Conservation (phyloP, 2,329 filamentous ascomycete species). For the Paracorniculantispora psalliotae region DNA sequence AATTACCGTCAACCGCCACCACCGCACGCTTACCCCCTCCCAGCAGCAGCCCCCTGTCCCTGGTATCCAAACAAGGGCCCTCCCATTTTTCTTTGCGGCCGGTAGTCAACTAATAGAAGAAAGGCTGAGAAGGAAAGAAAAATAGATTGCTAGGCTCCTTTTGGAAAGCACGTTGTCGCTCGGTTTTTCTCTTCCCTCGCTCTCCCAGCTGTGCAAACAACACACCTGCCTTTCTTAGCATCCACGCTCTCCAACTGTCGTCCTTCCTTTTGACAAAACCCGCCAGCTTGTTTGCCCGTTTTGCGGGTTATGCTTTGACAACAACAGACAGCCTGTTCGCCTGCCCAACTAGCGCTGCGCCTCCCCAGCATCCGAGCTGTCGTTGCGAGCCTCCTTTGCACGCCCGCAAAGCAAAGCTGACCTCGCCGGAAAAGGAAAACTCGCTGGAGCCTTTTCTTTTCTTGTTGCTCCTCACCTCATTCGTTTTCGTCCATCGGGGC, state of each 20-base stretch:
- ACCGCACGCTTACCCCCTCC: background rate
- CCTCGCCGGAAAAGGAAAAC: background rate
- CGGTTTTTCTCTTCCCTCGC: background rate
- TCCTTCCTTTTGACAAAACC: background rate
- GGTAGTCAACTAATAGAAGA: background rate
- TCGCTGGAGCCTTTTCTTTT: background rate
- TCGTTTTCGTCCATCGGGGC: too few relatives aligned
- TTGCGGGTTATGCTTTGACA: background rate
- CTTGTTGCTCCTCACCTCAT: background rate
- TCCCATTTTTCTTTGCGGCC: background rate
- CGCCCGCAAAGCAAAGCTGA: background rate
- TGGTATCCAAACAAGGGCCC: background rate
- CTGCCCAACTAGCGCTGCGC: background rate
- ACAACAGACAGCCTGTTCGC: background rate
- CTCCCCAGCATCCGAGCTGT: background rate
- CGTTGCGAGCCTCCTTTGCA: background rate
- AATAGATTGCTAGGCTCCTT: background rate
- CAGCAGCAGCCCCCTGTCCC: slow-evolving; percentile 1
- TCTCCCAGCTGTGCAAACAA: background rate
- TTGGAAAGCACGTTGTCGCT: background rate
- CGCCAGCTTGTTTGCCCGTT: background rate
- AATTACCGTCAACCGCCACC: background rate
- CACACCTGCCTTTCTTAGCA: background rate
- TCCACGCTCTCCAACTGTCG: background rate
- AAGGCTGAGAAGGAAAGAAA: background rate